These are phyloP conservation scores for Dactylellina leptospora DNA, from an alignment of 2,329 filamentous ascomycete species.

Conservation along the genomic window DNA sequence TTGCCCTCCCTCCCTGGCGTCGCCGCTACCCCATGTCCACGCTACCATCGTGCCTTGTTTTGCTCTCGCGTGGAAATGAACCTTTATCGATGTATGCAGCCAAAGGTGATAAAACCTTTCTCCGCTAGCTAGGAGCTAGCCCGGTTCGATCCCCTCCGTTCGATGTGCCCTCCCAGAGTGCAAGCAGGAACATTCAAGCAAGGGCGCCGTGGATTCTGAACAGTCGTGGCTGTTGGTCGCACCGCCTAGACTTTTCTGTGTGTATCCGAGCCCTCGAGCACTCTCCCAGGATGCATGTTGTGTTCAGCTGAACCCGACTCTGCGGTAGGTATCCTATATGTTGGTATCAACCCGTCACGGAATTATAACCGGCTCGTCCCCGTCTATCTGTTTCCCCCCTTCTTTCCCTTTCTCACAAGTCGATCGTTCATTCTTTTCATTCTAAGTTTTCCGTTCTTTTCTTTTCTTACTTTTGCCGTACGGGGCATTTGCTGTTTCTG, in stretches of 20 bases:
- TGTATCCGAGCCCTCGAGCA: constrained; percentile 15
- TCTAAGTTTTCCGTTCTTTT: constrained; percentile 6
- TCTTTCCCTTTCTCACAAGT: constrained; percentile 14
- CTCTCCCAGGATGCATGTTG: constrained; percentile 2
- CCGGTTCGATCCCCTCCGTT: background rate
- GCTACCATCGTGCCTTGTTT: background rate
- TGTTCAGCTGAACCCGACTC: constrained; percentile 17
- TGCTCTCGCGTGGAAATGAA: constrained; percentile 33
- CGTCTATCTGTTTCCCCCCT: constrained; percentile 1
- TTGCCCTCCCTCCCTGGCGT: constrained; percentile 7
- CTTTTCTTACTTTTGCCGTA: background rate
- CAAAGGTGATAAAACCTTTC: background rate
- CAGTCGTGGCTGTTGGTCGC: constrained; percentile 20
- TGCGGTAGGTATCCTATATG: constrained; percentile 1
- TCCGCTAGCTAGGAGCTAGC: background rate
- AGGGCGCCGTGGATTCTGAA: constrained; percentile 20
- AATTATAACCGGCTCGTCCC: constrained; percentile 41
- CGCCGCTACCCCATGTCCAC: background rate
- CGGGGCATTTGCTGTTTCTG: background rate
- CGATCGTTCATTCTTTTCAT: constrained; percentile 3
- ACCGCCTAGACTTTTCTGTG: constrained; percentile 4
- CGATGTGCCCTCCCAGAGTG: background rate
- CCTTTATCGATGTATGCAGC: constrained; percentile 9
- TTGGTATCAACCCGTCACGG: constrained; percentile 1
- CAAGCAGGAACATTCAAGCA: constrained; percentile 21